Evolutionary conservation across 495 filamentous ascomycete genomes (phyloP).

Genomic region (Acidiella bohemica): DNA sequence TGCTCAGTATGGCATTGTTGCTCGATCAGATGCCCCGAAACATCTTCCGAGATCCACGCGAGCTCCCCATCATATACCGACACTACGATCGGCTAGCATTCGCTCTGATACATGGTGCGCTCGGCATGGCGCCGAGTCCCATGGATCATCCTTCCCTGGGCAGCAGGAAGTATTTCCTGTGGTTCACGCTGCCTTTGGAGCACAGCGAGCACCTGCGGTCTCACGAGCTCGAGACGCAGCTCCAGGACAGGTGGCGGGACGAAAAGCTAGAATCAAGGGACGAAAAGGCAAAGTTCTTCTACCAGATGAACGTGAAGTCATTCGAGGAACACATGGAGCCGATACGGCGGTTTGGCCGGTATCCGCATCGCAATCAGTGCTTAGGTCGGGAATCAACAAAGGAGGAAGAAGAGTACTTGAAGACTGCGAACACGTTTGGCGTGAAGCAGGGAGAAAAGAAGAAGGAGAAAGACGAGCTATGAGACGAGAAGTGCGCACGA

Average conservation of each 20-base stretch:
- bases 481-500: no score
- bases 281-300: slow-evolving; percentile 8
- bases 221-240: not conserved
- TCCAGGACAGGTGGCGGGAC: not conserved
- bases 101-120: slow-evolving; percentile 14
- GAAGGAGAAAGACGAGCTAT: slow-evolving; percentile 1
- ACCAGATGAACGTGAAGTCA: slow-evolving; percentile 4
- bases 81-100: slow-evolving; percentile 36
- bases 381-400: slow-evolving; percentile 25
- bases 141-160: not conserved
- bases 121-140: not conserved
- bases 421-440: slow-evolving; percentile 30
- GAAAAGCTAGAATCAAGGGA: slow-evolving; percentile 4
- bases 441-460: slow-evolving; percentile 4
- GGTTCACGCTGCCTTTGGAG: slow-evolving; percentile 34
- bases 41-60: slow-evolving; percentile 29
- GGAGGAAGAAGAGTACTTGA: slow-evolving; percentile 25
- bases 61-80: slow-evolving; percentile 26
- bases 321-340: slow-evolving; percentile 25
- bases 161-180: slow-evolving; percentile 19
- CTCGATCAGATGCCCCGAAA: slow-evolving; percentile 39
- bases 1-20: slow-evolving; percentile 32
- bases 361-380: slow-evolving; percentile 30
- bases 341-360: slow-evolving; percentile 29
- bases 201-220: slow-evolving; percentile 31